Conservation (phyloP, 2,329 filamentous ascomycete species). For the Stromatinia cepivora region DNA sequence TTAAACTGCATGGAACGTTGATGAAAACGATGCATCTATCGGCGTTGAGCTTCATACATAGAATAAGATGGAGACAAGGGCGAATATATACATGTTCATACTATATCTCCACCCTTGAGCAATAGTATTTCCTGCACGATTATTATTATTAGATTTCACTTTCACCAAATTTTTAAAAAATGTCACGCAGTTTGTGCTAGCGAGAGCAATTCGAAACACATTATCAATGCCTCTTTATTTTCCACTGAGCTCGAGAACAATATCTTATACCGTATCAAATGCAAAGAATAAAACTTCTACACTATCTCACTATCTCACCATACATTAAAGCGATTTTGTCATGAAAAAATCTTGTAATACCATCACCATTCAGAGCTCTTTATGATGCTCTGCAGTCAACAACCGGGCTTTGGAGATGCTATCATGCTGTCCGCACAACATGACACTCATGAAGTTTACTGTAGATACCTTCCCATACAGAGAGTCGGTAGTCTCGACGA, state of each 20-base stretch:
- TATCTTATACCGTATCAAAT: background rate
- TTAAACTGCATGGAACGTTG: no score
- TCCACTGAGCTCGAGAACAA: background rate
- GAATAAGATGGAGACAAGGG: no score
- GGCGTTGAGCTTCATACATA: no score
- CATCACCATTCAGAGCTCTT: background rate
- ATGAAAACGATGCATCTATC: no score
- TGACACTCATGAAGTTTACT: no score
- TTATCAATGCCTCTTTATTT: background rate
- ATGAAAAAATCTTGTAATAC: background rate
- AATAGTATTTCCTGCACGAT: no score
- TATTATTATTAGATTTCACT: no score
- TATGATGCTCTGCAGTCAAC: no score
- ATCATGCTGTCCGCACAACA: background rate
- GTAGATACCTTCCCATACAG: background rate
- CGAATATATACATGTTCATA: no score
- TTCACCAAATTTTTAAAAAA: no score
- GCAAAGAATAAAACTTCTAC: background rate
- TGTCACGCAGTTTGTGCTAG: no score
- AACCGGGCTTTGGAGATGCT: fast-evolving
- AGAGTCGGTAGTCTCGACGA: background rate
- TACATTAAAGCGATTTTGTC: background rate
- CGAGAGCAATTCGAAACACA: background rate
- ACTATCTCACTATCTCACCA: background rate
- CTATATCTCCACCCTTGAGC: no score